phyloP scores from a whole-genome alignment of 2,329 filamentous ascomycete species.

The Pyrenophora graminea region DNA sequence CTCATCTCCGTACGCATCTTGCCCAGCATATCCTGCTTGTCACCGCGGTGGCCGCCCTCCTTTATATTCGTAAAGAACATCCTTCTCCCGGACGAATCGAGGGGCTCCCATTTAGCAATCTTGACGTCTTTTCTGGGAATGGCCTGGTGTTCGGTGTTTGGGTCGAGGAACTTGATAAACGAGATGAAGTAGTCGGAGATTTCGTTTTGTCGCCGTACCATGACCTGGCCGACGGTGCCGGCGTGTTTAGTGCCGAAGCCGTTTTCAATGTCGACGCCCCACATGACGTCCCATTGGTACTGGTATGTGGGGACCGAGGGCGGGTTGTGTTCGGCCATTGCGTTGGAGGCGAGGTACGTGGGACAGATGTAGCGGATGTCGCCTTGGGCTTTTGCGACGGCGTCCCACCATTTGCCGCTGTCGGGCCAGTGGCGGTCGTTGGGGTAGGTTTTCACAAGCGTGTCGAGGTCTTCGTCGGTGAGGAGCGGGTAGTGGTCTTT shows the following conservation, averaged over 20 bases:
- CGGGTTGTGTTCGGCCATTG: constrained; percentile 37
- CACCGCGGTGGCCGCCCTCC: constrained; percentile 27
- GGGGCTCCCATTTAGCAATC: constrained; percentile 27
- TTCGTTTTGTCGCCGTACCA: constrained; percentile 34
- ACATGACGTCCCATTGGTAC: constrained; percentile 44
- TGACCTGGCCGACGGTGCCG: constrained; percentile 39
- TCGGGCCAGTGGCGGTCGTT: constrained; percentile 43
- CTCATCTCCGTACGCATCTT: constrained; percentile 30
- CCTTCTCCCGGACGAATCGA: constrained; percentile 26
- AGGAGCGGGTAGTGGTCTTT: constrained; percentile 53
- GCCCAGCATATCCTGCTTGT: constrained; percentile 27
- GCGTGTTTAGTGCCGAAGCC: constrained; percentile 43
- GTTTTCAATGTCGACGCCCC: constrained; percentile 35
- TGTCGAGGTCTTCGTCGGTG: constrained; percentile 55
- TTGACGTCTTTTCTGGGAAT: constrained; percentile 3
- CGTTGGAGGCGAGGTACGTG: constrained; percentile 38
- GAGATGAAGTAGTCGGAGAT: constrained; percentile 40
- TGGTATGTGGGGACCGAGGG: constrained; percentile 31
- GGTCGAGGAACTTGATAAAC: constrained; percentile 41
- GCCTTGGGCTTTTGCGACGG: constrained; percentile 40
- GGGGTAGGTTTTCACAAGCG: constrained; percentile 34
- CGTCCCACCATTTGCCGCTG: constrained; percentile 39
- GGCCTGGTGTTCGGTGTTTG: constrained; percentile 28
- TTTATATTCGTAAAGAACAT: constrained; percentile 41
- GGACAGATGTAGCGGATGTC: constrained; percentile 44